Evolutionary conservation across 352 stramenopile genomes (phyloP).

Genomic region (Phytopythium ostracodes): DNA sequence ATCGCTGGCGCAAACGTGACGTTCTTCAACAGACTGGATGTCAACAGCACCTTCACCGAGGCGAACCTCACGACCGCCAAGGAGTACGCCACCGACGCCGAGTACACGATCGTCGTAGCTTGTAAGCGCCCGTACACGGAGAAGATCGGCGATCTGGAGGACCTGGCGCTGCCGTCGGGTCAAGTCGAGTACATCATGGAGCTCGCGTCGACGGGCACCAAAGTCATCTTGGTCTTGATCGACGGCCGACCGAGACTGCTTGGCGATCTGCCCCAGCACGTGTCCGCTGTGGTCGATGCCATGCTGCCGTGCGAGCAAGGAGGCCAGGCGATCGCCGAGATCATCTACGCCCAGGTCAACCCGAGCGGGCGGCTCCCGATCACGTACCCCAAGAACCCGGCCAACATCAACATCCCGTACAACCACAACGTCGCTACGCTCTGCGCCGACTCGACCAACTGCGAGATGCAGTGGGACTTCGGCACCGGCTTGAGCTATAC

Average conservation of each 20-base stretch:
- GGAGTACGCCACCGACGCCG: conserved; percentile 25
- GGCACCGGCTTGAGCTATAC: conserved; percentile 68
- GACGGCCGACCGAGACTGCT: conserved; percentile 71
- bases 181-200: conserved; percentile 71
- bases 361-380: conserved; percentile 75
- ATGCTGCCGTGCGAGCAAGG: conserved; percentile 66
- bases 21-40: conserved; percentile 49
- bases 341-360: conserved; percentile 71
- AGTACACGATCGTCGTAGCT: conserved; percentile 64
- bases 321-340: conserved; percentile 74
- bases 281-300: conserved; percentile 63
- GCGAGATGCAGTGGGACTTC: conserved; percentile 59
- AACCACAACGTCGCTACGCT: conserved; percentile 49
- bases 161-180: conserved; percentile 49
- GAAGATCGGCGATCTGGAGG: conserved; percentile 75
- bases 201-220: conserved; percentile 50
- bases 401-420: conserved; percentile 55
- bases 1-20: conserved; percentile 17
- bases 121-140: conserved; percentile 74
- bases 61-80: conserved; percentile 42
- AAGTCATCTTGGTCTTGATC: conserved; percentile 72
- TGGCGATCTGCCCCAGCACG: conserved; percentile 32
- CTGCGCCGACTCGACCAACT: conserved; percentile 31
- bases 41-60: conserved; percentile 36
- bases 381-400: conserved; percentile 64